A percentile compares a stretch with the other conserved stretches of the same genome.
Evolutionary conservation across 208 protist species (phyloP).

Genomic region (Acanthamoeba culbertsoni): DNA sequence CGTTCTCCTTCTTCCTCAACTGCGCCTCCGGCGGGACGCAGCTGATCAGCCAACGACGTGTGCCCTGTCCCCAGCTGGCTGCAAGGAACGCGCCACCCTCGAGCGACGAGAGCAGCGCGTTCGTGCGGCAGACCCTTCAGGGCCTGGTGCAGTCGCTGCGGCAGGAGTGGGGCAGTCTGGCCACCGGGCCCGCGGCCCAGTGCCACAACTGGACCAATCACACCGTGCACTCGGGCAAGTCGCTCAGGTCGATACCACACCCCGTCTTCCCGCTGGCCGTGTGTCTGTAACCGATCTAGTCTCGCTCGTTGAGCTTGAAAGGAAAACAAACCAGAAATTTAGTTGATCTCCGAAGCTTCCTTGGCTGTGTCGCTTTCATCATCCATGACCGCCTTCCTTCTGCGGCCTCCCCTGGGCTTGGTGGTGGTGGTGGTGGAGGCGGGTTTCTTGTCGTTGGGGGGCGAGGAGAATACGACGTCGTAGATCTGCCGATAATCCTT

Average conservation of each 20-base stretch:
- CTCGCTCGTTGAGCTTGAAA: no score
- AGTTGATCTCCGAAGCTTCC: background rate
- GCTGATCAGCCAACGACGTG: background rate
- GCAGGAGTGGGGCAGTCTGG: background rate
- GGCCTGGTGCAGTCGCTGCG: background rate
- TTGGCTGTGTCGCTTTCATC: background rate
- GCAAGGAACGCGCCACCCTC: background rate
- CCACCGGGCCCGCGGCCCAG: background rate
- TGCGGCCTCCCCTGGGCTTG: background rate
- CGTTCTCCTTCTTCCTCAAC: background rate
- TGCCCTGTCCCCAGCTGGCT: background rate
- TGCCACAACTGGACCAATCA: background rate
- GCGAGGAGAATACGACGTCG: constrained; percentile 60
- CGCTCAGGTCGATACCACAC: background rate
- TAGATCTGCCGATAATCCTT: constrained; percentile 78
- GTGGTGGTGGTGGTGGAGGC: background rate
- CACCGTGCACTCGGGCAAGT: background rate
- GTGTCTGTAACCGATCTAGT: no score
- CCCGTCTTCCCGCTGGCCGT: background rate
- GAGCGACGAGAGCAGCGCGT: background rate
- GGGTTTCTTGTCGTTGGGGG: background rate
- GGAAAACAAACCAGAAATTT: no score
- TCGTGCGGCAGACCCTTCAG: background rate
- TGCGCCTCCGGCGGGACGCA: background rate
- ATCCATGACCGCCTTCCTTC: background rate